Percentiles rank a stretch among this genome's conserved stretches.
These are phyloP conservation scores for Usnea hakonensis DNA, from an alignment of 495 filamentous ascomycete genomes.

Conservation along the genomic window DNA sequence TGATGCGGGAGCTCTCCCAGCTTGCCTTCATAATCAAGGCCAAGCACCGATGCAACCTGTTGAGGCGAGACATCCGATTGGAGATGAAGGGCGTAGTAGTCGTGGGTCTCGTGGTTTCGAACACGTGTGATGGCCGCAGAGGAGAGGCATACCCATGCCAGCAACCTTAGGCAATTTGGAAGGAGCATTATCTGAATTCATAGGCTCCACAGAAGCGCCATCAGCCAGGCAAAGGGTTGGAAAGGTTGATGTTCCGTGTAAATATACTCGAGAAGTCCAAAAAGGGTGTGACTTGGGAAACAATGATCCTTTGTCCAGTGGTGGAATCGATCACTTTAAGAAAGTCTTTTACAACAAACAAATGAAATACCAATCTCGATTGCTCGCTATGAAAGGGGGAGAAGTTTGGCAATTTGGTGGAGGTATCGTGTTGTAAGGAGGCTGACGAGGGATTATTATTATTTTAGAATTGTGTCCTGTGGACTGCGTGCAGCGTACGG, in stretches of 20 bases:
- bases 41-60: conserved; percentile 64
- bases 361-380: not conserved
- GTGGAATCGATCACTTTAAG: not conserved
- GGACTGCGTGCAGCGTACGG: not conserved
- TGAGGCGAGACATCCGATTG: conserved; percentile 55
- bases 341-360: not conserved
- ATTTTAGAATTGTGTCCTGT: too few species aligned
- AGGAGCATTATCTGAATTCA: conserved; percentile 23
- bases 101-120: conserved; percentile 62
- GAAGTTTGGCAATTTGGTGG: not conserved
- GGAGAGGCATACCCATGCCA: conserved; percentile 35
- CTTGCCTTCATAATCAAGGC: conserved; percentile 72
- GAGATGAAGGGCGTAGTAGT: conserved; percentile 88
- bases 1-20: conserved; percentile 76
- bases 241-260: not conserved
- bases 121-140: conserved; percentile 39
- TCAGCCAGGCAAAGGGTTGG: not conserved
- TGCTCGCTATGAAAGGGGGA: not conserved
- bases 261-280: not conserved
- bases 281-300: not conserved
- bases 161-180: conserved; percentile 23
- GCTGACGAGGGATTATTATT: too few species aligned
- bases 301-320: conserved; percentile 11
- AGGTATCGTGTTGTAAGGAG: not conserved
- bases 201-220: conserved; percentile 33